These are phyloP conservation scores for Musa troglodytarum DNA, from an alignment of 176 grass and related monocot genomes.

Conservation along the genomic window DNA sequence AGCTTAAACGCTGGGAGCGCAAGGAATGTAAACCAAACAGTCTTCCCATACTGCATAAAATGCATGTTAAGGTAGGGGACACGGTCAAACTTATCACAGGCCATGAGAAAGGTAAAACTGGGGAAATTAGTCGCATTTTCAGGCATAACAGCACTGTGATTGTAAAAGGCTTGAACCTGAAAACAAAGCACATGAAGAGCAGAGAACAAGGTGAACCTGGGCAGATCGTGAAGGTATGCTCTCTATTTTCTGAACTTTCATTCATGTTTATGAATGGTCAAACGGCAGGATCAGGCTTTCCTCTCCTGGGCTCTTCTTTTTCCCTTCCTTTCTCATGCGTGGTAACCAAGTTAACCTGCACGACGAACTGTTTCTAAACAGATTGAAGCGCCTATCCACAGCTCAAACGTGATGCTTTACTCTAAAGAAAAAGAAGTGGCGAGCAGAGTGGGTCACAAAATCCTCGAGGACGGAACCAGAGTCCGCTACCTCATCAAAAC, in stretches of 20 bases:
- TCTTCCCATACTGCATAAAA: slow-evolving; percentile 77
- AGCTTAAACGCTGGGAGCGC: slow-evolving; percentile 85
- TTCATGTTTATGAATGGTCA: neutral
- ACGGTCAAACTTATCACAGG: slow-evolving; percentile 78
- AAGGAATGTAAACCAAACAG: slow-evolving; percentile 97
- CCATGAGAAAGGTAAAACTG: slow-evolving; percentile 83
- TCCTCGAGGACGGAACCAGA: slow-evolving; percentile 74
- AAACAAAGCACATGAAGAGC: slow-evolving; percentile 94
- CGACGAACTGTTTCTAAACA: slow-evolving; percentile 16
- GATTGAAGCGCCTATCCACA: slow-evolving; percentile 88
- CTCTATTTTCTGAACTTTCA: slow-evolving; percentile 5
- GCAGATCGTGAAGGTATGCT: slow-evolving; percentile 74
- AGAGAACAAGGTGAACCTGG: slow-evolving; percentile 61
- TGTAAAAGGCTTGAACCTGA: slow-evolving; percentile 84
- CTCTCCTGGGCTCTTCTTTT: neutral
- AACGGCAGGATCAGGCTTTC: neutral
- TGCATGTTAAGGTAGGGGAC: slow-evolving; percentile 89
- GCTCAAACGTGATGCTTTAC: slow-evolving; percentile 97
- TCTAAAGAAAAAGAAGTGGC: slow-evolving; percentile 73
- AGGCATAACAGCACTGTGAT: slow-evolving; percentile 93
- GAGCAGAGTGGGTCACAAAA: slow-evolving; percentile 75
- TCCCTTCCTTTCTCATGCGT: neutral
- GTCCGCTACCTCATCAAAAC: slow-evolving; percentile 82
- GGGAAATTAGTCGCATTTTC: slow-evolving; percentile 56
- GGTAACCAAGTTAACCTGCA: neutral